A percentile compares a stretch with the other conserved stretches of the same genome.
These are phyloP conservation scores for Oxytropis ochrocephala DNA, from an alignment of 306 rosid species.

Conservation along the genomic window DNA sequence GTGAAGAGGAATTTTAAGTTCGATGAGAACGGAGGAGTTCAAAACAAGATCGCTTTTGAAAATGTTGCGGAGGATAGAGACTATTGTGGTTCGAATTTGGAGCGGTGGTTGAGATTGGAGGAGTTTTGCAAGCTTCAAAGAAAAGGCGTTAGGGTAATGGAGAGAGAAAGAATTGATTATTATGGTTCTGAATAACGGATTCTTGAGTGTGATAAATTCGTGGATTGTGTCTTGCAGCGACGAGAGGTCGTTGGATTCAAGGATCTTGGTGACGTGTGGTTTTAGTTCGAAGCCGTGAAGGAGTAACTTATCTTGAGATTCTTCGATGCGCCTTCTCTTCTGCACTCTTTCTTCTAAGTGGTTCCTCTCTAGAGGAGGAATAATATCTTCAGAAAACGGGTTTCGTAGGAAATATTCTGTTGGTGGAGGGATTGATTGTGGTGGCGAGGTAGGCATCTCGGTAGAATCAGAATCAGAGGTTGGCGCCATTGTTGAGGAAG, in stretches of 20 bases:
- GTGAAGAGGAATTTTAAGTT: too few relatives aligned
- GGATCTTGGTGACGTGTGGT: not conserved
- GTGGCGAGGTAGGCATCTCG: not conserved
- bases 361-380: not conserved
- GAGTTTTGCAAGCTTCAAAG: too few relatives aligned
- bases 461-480: not conserved
- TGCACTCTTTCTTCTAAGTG: not conserved
- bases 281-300: not conserved
- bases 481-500: constrained; percentile 7
- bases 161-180: too few relatives aligned
- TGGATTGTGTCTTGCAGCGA: not conserved
- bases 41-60: too few relatives aligned
- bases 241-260: not conserved
- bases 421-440: not conserved
- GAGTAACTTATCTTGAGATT: not conserved
- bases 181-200: too few relatives aligned
- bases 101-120: too few relatives aligned
- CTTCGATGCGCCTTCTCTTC: not conserved
- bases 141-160: too few relatives aligned
- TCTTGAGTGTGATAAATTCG: not conserved
- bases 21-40: not conserved
- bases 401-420: not conserved
- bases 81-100: too few relatives aligned
- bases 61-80: too few relatives aligned
- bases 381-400: not conserved